phyloP scores from a whole-genome alignment of 352 stramenopile species.

The Phytophthora nicotianae region DNA sequence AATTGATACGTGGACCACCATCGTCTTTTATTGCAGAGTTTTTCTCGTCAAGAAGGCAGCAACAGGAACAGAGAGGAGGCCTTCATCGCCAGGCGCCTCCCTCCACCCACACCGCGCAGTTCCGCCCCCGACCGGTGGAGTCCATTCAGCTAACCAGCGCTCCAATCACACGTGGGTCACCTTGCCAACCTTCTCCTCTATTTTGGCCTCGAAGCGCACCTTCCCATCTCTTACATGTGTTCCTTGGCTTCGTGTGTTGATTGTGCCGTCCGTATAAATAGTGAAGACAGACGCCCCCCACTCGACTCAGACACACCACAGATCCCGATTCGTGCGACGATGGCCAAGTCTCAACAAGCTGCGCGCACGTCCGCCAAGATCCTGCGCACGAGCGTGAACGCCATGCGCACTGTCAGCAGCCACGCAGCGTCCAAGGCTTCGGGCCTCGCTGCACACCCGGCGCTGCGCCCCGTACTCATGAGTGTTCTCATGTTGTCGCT shows the following conservation, averaged over 20 bases:
- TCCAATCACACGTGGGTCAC: conserved; percentile 7
- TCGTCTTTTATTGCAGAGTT: conserved; percentile 33
- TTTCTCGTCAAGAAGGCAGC: conserved; percentile 32
- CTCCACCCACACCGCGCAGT: conserved; percentile 7
- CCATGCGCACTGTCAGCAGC: conserved; percentile 38
- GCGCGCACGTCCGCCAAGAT: conserved; percentile 27
- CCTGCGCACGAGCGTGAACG: conserved; percentile 34
- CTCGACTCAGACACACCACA: conserved; percentile 2
- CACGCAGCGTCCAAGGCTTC: conserved; percentile 31
- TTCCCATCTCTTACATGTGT: conserved; percentile 24
- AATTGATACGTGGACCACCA: conserved; percentile 21
- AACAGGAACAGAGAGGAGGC: conserved; percentile 19
- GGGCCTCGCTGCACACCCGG: conserved; percentile 18
- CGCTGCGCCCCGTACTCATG: conserved; percentile 36
- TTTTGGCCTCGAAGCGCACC: conserved; percentile 10
- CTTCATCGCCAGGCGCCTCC: conserved; percentile 3
- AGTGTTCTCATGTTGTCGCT: conserved; percentile 46
- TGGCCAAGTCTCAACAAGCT: conserved; percentile 34
- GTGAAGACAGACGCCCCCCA: conserved; percentile 8
- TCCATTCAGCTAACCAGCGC: background rate
- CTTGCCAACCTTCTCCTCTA: conserved; percentile 8
- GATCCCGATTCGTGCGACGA: conserved; percentile 25
- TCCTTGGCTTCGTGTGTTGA: conserved; percentile 11
- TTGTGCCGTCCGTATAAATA: conserved; percentile 29
- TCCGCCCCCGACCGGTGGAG: background rate